These are phyloP conservation scores for Colletotrichum melonis DNA, from an alignment of 2,329 filamentous ascomycete species.

Conservation along the genomic window DNA sequence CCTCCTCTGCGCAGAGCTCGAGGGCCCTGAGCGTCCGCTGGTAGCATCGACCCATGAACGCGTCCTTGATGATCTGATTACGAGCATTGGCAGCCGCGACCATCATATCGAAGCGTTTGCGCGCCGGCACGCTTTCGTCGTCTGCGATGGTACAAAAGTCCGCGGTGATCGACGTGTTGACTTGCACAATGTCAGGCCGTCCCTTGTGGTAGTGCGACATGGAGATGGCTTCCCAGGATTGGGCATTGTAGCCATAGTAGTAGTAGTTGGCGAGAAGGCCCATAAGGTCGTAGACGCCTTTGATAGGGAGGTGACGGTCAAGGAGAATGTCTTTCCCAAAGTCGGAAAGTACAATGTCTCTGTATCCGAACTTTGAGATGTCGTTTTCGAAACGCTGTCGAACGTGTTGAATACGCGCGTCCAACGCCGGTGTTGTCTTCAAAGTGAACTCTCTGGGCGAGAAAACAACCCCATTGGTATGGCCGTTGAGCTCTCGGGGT, in stretches of 20 bases:
- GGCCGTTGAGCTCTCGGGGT: neutral
- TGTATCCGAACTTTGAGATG: slow-evolving; percentile 22
- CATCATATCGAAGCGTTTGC: neutral
- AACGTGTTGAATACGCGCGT: slow-evolving; percentile 34
- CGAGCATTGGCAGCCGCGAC: neutral
- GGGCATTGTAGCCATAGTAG: slow-evolving; percentile 38
- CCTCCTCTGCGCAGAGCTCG: slow-evolving; percentile 5
- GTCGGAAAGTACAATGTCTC: slow-evolving; percentile 18
- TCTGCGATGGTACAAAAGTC: slow-evolving; percentile 36
- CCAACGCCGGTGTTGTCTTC: slow-evolving; percentile 15
- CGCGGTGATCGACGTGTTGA: slow-evolving; percentile 29
- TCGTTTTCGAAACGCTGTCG: slow-evolving; percentile 20
- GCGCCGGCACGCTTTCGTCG: neutral
- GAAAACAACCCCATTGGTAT: neutral
- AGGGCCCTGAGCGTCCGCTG: slow-evolving; percentile 8
- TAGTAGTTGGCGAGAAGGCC: slow-evolving; percentile 38
- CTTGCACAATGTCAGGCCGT: slow-evolving; percentile 38
- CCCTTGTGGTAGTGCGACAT: slow-evolving; percentile 39
- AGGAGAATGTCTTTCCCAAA: slow-evolving; percentile 30
- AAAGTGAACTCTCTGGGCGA: neutral
- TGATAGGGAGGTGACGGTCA: slow-evolving; percentile 25
- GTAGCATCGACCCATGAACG: neutral
- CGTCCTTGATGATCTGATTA: slow-evolving; percentile 2
- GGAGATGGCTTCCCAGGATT: slow-evolving; percentile 38
- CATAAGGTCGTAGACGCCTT: slow-evolving; percentile 36